Base-by-base conservation (phyloP, 352 stramenopile genomes). In the Pythium aquatile region DNA sequence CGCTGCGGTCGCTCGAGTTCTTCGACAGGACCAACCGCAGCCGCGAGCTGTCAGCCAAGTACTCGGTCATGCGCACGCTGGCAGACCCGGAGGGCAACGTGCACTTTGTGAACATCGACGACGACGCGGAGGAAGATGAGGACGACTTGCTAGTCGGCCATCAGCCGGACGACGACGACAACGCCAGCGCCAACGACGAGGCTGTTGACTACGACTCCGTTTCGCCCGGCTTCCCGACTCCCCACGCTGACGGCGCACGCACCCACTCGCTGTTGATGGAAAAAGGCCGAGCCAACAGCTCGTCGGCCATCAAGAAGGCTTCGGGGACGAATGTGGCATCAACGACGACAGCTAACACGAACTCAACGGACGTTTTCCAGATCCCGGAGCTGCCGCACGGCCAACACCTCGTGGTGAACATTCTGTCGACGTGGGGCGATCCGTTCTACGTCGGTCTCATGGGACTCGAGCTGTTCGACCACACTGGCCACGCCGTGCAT, bases 391-490 rank as follows among this genome's bases (percentile, higher is more conserved):
- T 96, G 10, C 87, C 87, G 20, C 74, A 65, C 24, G 87, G 87
- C 2, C 74, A 88, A 42, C 76, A 79, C 28, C 77, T 97, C 26
- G 76, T 85, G n/a, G 68, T 97, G 32, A 88, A 94, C 51, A 91
- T 97, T 16, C 55, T 96, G 28, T 89, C 77, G 5, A 97, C 91
- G 8, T 97, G 88, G 87, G 91, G 90, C 9, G 91, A 97, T 71
- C 83, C 87, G 7, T 93, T 96, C 68, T 97, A 97, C 65, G 83
- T 97, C 2, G 91, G 91, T 0, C 78, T 97, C 26, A 96, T 91
- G 74, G 91, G 91, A 13, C 76, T 97, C 26, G 91, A 97, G 56
- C 52, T 97, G 28, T 97, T 96, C 60, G 88, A 97, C 47, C 80
- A 91, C 59, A 83, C 75, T 0, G 90, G 90, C 8, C 76, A 91